phyloP scores from a whole-genome alignment of 306 rosid genomes.

The Geum urbanum region DNA sequence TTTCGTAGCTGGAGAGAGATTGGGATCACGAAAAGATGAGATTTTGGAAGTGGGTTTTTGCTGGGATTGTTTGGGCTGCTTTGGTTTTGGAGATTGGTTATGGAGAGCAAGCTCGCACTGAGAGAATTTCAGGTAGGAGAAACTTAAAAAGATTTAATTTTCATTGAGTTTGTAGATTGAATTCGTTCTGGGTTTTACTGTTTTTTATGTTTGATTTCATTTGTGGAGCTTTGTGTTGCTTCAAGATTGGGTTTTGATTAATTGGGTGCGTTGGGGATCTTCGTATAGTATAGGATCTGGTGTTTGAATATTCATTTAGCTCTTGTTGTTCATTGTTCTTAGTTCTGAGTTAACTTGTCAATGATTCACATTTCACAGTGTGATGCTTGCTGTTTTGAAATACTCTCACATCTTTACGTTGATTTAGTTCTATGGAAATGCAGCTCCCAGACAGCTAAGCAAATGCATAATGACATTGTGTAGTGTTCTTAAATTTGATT shows the following conservation, averaged over 20 bases:
- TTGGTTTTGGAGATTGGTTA: constrained; percentile 41
- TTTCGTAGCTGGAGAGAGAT: constrained; percentile 13
- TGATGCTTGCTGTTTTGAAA: neutral
- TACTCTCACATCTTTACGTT: neutral
- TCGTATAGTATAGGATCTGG: constrained; percentile 25
- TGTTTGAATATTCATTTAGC: constrained; percentile 2
- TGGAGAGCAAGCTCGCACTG: constrained; percentile 56
- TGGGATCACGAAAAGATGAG: constrained; percentile 30
- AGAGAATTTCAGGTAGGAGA: constrained; percentile 79
- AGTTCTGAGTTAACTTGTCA: neutral
- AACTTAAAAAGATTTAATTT: neutral
- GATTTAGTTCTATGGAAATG: neutral
- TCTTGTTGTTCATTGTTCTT: neutral
- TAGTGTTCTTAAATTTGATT: neutral
- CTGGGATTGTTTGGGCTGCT: constrained; percentile 48
- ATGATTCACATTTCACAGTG: neutral
- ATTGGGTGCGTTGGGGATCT: constrained; percentile 16
- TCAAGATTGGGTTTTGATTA: constrained; percentile 6
- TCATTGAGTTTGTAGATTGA: constrained; percentile 6
- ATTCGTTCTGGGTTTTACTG: constrained; percentile 3
- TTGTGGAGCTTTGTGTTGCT: constrained; percentile 9
- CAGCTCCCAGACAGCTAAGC: neutral
- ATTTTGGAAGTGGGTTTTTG: constrained; percentile 43
- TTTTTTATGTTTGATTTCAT: neutral
- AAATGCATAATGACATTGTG: neutral